Conservation (phyloP, 2,329 filamentous ascomycete species). For the Calonectria honghensis region DNA sequence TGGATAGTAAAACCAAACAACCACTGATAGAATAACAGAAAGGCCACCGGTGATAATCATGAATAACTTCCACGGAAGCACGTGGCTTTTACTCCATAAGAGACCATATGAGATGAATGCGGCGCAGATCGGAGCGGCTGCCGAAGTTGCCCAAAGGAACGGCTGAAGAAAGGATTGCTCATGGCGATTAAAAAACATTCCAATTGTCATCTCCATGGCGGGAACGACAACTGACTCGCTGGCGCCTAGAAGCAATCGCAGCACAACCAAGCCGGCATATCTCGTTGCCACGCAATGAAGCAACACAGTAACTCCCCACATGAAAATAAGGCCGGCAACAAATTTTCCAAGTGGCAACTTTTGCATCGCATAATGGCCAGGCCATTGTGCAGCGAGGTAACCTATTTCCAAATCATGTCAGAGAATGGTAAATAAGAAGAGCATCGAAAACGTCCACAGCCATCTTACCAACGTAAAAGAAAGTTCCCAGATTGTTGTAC, state of each 20-base stretch:
- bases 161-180: slow-evolving; percentile 59
- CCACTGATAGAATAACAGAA: slow-evolving; percentile 58
- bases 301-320: slow-evolving; percentile 61
- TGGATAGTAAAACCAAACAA: slow-evolving; percentile 62
- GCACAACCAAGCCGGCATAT: slow-evolving; percentile 61
- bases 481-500: slow-evolving; percentile 64
- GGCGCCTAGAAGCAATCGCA: slow-evolving; percentile 61
- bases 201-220: slow-evolving; percentile 63
- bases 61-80: slow-evolving; percentile 63
- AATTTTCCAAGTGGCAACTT: slow-evolving; percentile 61
- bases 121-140: slow-evolving; percentile 61
- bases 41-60: slow-evolving; percentile 62
- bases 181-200: slow-evolving; percentile 61
- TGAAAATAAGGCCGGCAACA: slow-evolving; percentile 57
- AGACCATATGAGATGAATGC: slow-evolving; percentile 64
- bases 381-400: slow-evolving; percentile 61
- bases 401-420: slow-evolving; percentile 47
- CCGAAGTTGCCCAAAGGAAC: slow-evolving; percentile 59
- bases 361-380: slow-evolving; percentile 64
- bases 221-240: slow-evolving; percentile 62
- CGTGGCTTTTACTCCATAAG: slow-evolving; percentile 58
- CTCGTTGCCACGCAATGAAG: slow-evolving; percentile 60
- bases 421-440: too few species aligned
- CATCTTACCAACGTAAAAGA: slow-evolving; percentile 63
- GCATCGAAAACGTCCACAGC: not conserved